A percentile compares a stretch with the other conserved stretches of the same genome.
Evolutionary conservation across 2,329 filamentous ascomycete genomes (phyloP).

Genomic region (Pseudogymnoascus destructans): DNA sequence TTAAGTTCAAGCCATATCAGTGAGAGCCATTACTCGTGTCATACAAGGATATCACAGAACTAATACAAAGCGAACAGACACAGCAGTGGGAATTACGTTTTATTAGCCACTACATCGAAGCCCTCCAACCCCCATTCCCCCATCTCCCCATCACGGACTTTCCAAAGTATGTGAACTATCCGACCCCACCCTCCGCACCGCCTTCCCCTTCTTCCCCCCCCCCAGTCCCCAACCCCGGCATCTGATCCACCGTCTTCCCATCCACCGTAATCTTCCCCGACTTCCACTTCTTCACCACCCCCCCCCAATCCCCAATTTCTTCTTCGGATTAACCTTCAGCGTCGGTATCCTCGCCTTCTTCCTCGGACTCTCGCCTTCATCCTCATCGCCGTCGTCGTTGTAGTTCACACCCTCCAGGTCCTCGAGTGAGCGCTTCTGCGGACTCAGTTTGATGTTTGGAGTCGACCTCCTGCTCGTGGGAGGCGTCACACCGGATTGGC

Average conservation of each 20-base stretch:
- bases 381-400: slow-evolving; percentile 35
- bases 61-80: background rate
- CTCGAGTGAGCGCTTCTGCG: slow-evolving; percentile 29
- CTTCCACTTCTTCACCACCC: slow-evolving; percentile 10
- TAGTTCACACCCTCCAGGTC: slow-evolving; percentile 42
- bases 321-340: background rate
- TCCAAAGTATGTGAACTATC: background rate
- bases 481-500: background rate
- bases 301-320: background rate
- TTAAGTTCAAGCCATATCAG: background rate
- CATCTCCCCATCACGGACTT: background rate
- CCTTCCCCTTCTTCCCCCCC: background rate
- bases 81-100: background rate
- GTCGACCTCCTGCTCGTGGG: background rate
- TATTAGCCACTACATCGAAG: background rate
- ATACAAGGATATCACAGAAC: background rate
- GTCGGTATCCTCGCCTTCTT: slow-evolving; percentile 11
- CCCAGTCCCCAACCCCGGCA: background rate
- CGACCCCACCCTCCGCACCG: background rate
- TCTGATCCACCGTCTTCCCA: slow-evolving; percentile 1
- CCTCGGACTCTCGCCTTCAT: slow-evolving; percentile 33
- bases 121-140: background rate
- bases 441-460: background rate
- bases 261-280: slow-evolving; percentile 5
- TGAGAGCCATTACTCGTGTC: background rate